Percentiles rank a stretch among this genome's conserved stretches.
phyloP scores from a whole-genome alignment of 352 stramenopile species.

The Phytophthora quininea region DNA sequence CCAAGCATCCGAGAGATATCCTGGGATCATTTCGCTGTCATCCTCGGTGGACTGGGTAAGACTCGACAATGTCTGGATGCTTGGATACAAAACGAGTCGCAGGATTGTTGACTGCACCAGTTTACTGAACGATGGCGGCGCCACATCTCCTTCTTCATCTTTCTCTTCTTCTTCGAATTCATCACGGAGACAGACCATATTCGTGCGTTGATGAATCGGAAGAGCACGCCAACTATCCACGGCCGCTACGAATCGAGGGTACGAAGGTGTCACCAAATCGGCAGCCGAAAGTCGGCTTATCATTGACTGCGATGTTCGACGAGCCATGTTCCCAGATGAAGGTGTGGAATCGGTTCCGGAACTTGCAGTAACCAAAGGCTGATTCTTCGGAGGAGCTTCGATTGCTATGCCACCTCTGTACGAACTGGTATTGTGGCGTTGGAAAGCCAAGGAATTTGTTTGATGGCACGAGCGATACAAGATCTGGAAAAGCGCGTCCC shows the following conservation, averaged over 20 bases:
- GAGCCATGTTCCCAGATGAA: too few species aligned
- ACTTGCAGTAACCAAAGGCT: not conserved
- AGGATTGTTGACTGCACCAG: constrained; percentile 50
- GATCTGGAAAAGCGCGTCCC: constrained; percentile 60
- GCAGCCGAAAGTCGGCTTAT: constrained; percentile 27
- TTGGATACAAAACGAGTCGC: constrained; percentile 38
- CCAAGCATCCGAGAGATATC: constrained; percentile 15
- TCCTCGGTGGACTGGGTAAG: constrained; percentile 18
- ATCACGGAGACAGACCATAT: constrained; percentile 38
- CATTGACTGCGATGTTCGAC: constrained; percentile 29
- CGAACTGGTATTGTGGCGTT: constrained; percentile 10
- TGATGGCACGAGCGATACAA: constrained; percentile 36
- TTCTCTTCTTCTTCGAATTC: constrained; percentile 16
- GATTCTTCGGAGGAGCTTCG: not conserved
- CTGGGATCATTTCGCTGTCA: constrained; percentile 7
- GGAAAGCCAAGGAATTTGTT: constrained; percentile 32
- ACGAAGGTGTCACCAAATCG: constrained; percentile 31
- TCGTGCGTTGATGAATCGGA: constrained; percentile 34
- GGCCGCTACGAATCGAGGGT: constrained; percentile 38
- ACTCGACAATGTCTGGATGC: constrained; percentile 18
- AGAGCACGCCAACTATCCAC: constrained; percentile 24
- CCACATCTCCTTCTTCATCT: not conserved
- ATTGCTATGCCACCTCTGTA: not conserved
- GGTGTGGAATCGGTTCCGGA: too few species aligned
- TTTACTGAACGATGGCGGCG: constrained; percentile 33